Conservation (phyloP, 345 rosid species). For the Hibiscus syriacus region DNA sequence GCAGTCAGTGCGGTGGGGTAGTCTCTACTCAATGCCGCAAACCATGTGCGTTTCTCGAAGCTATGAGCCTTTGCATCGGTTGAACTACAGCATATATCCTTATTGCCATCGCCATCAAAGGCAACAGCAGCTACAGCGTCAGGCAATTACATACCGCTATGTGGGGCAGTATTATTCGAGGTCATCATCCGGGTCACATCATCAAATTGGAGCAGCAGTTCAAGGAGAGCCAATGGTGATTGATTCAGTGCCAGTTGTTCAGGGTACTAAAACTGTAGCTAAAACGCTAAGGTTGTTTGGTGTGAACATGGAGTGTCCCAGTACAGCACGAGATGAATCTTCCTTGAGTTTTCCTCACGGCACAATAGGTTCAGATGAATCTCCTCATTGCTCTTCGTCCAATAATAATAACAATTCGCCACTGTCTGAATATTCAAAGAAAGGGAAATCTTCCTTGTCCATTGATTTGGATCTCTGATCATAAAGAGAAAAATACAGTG, state of each 20-base stretch:
- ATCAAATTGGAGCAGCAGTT: constrained; percentile 26
- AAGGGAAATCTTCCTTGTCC: constrained; percentile 58
- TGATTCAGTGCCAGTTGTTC: no score
- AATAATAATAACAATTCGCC: not conserved
- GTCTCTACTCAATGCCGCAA: constrained; percentile 48
- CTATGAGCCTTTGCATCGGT: no score
- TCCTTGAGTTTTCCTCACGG: constrained; percentile 32
- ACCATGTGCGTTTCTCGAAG: no score
- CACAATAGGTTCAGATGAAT: constrained; percentile 26
- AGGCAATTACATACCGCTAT: constrained; percentile 22
- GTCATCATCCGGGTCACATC: constrained; percentile 25
- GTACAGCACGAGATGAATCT: constrained; percentile 7
- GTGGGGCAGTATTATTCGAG: constrained; percentile 30
- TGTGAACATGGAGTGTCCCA: no score
- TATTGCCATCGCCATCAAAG: constrained; percentile 20
- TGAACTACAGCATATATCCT: no score
- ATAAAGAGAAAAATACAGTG: no score
- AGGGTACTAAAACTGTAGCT: no score
- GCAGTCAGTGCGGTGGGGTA: constrained; percentile 40
- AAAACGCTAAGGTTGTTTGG: no score
- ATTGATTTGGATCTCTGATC: constrained; percentile 40
- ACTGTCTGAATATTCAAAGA: no score
- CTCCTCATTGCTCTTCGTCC: constrained; percentile 17
- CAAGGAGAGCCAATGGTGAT: constrained; percentile 17
- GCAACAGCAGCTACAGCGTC: constrained; percentile 8